phyloP scores from a whole-genome alignment of 2,329 filamentous ascomycete genomes.

The Aureobasidium mangrovei region DNA sequence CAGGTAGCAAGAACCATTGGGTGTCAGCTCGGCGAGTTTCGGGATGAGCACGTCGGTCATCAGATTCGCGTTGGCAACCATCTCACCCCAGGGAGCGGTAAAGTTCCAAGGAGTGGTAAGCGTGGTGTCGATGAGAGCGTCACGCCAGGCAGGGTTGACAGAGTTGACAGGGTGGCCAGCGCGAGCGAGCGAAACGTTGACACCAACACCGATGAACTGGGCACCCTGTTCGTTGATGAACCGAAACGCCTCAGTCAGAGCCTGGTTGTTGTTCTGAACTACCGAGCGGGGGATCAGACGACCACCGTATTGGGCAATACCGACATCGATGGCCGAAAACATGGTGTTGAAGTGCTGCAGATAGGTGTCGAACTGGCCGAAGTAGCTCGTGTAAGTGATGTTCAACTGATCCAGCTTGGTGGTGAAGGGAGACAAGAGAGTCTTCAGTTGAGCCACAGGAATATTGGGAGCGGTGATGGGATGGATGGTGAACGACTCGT shows the following conservation, averaged over 20 bases:
- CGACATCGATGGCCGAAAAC: conserved; percentile 26
- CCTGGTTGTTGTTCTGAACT: conserved; percentile 25
- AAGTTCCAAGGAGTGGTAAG: conserved; percentile 26
- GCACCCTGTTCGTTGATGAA: conserved; percentile 28
- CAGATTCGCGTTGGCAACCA: conserved; percentile 28
- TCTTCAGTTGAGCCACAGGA: conserved; percentile 33
- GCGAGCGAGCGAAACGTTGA: conserved; percentile 30
- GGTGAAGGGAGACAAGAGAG: conserved; percentile 40
- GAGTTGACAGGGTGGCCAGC: conserved; percentile 31
- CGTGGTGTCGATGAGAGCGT: conserved; percentile 25
- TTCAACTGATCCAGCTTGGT: conserved; percentile 31
- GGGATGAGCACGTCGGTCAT: conserved; percentile 35
- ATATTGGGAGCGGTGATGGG: conserved; percentile 43
- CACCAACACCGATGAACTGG: conserved; percentile 30
- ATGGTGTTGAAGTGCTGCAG: conserved; percentile 27
- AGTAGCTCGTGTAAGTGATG: conserved; percentile 27
- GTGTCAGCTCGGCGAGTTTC: conserved; percentile 31
- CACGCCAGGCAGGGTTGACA: conserved; percentile 33
- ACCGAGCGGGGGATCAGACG: conserved; percentile 29
- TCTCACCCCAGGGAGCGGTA: conserved; percentile 30
- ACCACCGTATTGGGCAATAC: conserved; percentile 22
- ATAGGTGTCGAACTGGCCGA: conserved; percentile 27
- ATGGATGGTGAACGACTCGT: conserved; percentile 39
- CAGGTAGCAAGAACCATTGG: conserved; percentile 25
- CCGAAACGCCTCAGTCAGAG: conserved; percentile 27